These are phyloP conservation scores for Leccinum pallidistipes DNA, from an alignment of 1,284 basidiomycete species.

Conservation along the genomic window DNA sequence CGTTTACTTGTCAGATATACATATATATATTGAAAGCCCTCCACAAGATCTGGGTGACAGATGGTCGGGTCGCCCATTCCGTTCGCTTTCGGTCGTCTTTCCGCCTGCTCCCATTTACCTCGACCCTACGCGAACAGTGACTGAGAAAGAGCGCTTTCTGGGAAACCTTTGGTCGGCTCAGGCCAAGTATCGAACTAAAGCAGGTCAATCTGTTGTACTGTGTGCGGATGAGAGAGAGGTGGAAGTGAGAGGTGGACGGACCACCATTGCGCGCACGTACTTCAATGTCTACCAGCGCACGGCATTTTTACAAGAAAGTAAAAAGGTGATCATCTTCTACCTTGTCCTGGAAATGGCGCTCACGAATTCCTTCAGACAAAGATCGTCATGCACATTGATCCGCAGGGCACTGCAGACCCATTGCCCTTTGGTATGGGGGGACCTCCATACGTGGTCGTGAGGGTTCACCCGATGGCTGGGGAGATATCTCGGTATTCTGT, in stretches of 20 bases:
- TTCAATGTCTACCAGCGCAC: conserved; percentile 84
- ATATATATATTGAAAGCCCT: conserved; percentile 79
- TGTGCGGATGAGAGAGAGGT: conserved; percentile 73
- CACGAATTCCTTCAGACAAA: conserved; percentile 61
- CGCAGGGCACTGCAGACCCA: conserved; percentile 68
- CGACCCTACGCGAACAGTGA: conserved; percentile 61
- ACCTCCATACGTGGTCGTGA: conserved; percentile 72
- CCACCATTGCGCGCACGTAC: conserved; percentile 73
- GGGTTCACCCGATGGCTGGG: conserved; percentile 79
- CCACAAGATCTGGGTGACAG: conserved; percentile 78
- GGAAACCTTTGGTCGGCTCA: conserved; percentile 86
- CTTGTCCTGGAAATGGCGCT: conserved; percentile 1
- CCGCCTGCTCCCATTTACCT: conserved; percentile 65
- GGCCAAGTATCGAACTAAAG: conserved; percentile 70
- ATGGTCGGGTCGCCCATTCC: conserved; percentile 82
- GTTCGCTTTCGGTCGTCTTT: conserved; percentile 68
- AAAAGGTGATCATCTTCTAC: conserved; percentile 57
- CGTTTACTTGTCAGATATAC: conserved; percentile 60
- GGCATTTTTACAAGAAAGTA: conserved; percentile 69
- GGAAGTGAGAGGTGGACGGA: conserved; percentile 58
- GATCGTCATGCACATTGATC: conserved; percentile 82
- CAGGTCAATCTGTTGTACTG: conserved; percentile 66
- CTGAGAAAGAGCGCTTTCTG: conserved; percentile 80
- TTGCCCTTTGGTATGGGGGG: conserved; percentile 69
- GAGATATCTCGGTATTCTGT: conserved; percentile 78